Percentiles rank a stretch among this genome's conserved stretches.
phyloP scores from a whole-genome alignment of 345 rosid species.

The Crucihimalaya himalaica region DNA sequence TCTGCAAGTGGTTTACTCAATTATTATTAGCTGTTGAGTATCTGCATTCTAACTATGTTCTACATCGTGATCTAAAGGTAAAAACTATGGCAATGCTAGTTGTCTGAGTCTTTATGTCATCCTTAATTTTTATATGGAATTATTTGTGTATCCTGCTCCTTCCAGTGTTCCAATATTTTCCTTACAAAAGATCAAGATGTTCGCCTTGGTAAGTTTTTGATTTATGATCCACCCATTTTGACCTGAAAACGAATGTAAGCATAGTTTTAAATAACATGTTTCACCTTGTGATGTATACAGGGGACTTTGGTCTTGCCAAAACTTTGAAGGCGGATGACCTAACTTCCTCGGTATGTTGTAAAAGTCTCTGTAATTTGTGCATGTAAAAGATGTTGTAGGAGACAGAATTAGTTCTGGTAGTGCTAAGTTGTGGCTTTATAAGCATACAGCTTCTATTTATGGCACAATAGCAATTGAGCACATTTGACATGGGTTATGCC shows the following conservation, averaged over 20 bases:
- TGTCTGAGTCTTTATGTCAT: conserved; percentile 13
- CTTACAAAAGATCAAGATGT: conserved; percentile 96
- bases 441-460: not conserved
- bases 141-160: conserved; percentile 32
- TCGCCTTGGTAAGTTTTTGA: conserved; percentile 72
- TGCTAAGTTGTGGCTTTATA: not conserved
- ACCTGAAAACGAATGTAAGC: not conserved
- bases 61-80: conserved; percentile 96
- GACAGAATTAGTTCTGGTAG: not conserved
- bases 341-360: conserved; percentile 83
- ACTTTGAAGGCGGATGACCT: conserved; percentile 92
- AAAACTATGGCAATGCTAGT: conserved; percentile 25
- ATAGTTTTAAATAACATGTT: conserved; percentile 9
- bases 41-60: conserved; percentile 91
- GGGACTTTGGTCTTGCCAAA: conserved; percentile 99
- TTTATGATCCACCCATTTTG: conserved; percentile 9
- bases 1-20: conserved; percentile 98
- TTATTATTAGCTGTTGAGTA: conserved; percentile 89
- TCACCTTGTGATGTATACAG: conserved; percentile 46
- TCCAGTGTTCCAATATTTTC: conserved; percentile 95
- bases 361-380: conserved; percentile 4
- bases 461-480: not conserved
- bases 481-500: not conserved
- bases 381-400: conserved; percentile 14
- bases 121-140: conserved; percentile 37